Conservation (phyloP, 2,329 filamentous ascomycete species). For the Penicillium frequentans region DNA sequence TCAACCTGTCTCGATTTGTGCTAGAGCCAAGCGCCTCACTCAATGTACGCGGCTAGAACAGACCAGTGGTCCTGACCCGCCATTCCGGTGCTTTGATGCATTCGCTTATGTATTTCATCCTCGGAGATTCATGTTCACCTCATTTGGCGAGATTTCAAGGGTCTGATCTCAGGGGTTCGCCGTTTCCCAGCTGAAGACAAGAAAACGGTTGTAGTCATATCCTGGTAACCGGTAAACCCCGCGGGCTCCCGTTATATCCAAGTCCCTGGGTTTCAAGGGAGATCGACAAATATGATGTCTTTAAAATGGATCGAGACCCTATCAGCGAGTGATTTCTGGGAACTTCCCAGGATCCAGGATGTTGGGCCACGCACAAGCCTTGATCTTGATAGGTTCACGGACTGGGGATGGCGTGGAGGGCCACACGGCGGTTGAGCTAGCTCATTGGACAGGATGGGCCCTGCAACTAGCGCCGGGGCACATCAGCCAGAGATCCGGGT, state of each 20-base stretch:
- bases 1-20: slow-evolving; percentile 14
- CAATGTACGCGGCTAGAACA: slow-evolving; percentile 5
- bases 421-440: not conserved
- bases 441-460: slow-evolving; percentile 15
- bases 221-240: slow-evolving; percentile 1
- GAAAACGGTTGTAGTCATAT: not conserved
- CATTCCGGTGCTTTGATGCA: not conserved
- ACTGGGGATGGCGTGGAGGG: not conserved
- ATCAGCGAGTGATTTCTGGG: slow-evolving; percentile 19
- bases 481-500: slow-evolving; percentile 20
- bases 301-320: not conserved
- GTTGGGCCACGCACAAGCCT: slow-evolving; percentile 22
- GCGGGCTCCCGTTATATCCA: slow-evolving; percentile 12
- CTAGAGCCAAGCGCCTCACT: slow-evolving; percentile 8
- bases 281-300: slow-evolving; percentile 2
- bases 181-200: slow-evolving; percentile 12
- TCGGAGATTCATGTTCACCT: not conserved
- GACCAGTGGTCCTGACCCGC: not conserved
- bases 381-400: slow-evolving; percentile 22
- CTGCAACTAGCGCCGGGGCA: slow-evolving; percentile 24
- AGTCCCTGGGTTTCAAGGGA: not conserved
- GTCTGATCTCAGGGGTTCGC: slow-evolving; percentile 23
- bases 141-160: slow-evolving; percentile 11
- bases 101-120: not conserved
- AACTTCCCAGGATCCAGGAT: slow-evolving; percentile 23